phyloP scores from a whole-genome alignment of 768 basidiomycete species.

The Collybia nuda region DNA sequence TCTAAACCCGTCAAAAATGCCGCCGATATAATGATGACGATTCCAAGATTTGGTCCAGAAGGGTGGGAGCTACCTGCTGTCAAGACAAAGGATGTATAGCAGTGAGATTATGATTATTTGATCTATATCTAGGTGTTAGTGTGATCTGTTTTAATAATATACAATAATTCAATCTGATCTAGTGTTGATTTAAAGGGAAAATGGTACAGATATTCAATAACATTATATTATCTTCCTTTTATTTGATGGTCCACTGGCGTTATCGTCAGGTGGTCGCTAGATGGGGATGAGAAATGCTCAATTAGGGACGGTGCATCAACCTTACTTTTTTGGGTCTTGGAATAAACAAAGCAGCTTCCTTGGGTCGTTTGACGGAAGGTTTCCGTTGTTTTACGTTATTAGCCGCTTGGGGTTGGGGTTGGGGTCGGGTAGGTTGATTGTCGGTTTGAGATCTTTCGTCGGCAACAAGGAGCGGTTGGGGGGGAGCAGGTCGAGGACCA shows the following conservation, averaged over 20 bases:
- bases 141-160: neutral
- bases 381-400: neutral
- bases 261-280: constrained; percentile 7
- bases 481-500: neutral
- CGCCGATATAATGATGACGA: constrained; percentile 66
- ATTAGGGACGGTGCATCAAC: constrained; percentile 1
- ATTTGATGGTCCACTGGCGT: too few relatives aligned
- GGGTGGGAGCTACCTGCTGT: constrained; percentile 88
- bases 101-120: constrained; percentile 9
- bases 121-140: constrained; percentile 2
- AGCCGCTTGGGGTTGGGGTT: neutral
- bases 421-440: neutral
- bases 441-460: neutral
- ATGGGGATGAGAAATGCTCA: neutral
- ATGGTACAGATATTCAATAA: too few relatives aligned
- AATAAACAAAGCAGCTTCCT: constrained; percentile 54
- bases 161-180: too few relatives aligned
- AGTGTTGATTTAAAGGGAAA: too few relatives aligned
- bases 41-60: constrained; percentile 83
- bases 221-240: too few relatives aligned
- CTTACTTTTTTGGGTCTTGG: constrained; percentile 46
- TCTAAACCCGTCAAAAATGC: constrained; percentile 80
- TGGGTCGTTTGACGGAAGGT: constrained; percentile 32
- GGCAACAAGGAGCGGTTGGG: too few relatives aligned
- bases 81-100: constrained; percentile 29